A percentile compares a stretch with the other conserved stretches of the same genome.
Conservation (phyloP, 2,329 filamentous ascomycete genomes). For the Alternaria brassicae region DNA sequence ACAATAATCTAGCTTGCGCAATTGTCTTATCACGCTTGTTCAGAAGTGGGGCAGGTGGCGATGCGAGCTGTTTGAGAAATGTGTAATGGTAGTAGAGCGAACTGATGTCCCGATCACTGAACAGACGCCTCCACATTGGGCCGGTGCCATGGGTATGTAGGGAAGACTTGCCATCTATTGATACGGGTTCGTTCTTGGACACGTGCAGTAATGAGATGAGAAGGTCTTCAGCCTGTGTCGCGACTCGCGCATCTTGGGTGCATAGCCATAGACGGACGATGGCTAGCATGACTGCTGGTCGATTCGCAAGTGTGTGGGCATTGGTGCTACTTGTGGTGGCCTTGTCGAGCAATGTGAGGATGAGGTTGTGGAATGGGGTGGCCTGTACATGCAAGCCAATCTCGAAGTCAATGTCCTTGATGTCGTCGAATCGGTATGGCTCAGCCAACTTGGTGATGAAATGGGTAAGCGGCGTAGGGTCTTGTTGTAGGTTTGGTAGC, state of each 20-base stretch:
- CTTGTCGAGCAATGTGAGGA: slow-evolving; percentile 64
- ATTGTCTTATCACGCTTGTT: slow-evolving; percentile 63
- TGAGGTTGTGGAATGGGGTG: slow-evolving; percentile 61
- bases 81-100: slow-evolving; percentile 63
- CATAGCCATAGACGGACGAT: slow-evolving; percentile 67
- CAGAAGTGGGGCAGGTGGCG: slow-evolving; percentile 45
- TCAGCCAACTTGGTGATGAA: slow-evolving; percentile 60
- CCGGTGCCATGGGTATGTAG: slow-evolving; percentile 40
- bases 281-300: slow-evolving; percentile 61
- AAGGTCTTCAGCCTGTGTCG: slow-evolving; percentile 61
- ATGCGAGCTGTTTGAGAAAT: slow-evolving; percentile 52
- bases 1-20: slow-evolving; percentile 66
- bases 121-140: slow-evolving; percentile 68
- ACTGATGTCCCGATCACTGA: slow-evolving; percentile 67
- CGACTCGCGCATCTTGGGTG: slow-evolving; percentile 62
- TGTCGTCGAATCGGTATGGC: slow-evolving; percentile 51
- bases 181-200: slow-evolving; percentile 49
- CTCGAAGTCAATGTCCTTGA: slow-evolving; percentile 61
- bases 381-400: slow-evolving; percentile 61
- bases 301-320: slow-evolving; percentile 65
- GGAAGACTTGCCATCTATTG: slow-evolving; percentile 46
- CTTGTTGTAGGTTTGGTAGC: slow-evolving; percentile 62
- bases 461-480: slow-evolving; percentile 62
- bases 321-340: slow-evolving; percentile 60
- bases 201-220: slow-evolving; percentile 62